Evolutionary conservation across 129 eudicot genomes (phyloP), one percentile per base, ranked within the genome.

Genomic region (Flaveria robusta): DNA sequence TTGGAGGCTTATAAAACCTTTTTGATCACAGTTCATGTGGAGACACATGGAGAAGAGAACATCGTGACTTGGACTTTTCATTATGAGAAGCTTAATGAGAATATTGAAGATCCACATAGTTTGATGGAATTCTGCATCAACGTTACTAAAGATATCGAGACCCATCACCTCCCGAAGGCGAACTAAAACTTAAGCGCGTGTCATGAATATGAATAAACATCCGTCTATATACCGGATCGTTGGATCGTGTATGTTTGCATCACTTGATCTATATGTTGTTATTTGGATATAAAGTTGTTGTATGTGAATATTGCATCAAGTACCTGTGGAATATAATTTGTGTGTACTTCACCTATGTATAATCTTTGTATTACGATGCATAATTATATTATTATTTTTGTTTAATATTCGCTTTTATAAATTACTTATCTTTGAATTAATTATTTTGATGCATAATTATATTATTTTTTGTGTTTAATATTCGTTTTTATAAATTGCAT

Each of bases 101-200:
- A 60, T 45, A 74, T 72, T 0, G 74, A 68, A 2, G 81, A 88
- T 23, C 90, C 88, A 4, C 20, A 58, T 0, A 14, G 39, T 13
- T 24, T 83, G 31, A 43, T 88, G 89, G 87, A 87, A 19, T 62
- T 86, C 6, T 8, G 5, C n/a, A 50, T 84, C 45, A 39, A 10
- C 0, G 51, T 86, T 23, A 82, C 91, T 68, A 79, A 83, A 49
- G 95, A 86, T 68, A 84, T 84, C 50, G 95, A 89, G 86, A 39
- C 73, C 66, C 89, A 80, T 66, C 95, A 86, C 56, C 66, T 74
- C 46, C 31, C 51, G 5, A 20, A 52, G 39, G 2, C 66, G 18
- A 49, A 68, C 29, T 77, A 9, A 23, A n/a, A 42, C 63, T 27
- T 41, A 11, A 29, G 0, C 34, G 59, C n/a, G 19, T 13, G n/a